Evolutionary conservation across 164 flowering plant species (phyloP).

Genomic region (Nymphaea thermarum): DNA sequence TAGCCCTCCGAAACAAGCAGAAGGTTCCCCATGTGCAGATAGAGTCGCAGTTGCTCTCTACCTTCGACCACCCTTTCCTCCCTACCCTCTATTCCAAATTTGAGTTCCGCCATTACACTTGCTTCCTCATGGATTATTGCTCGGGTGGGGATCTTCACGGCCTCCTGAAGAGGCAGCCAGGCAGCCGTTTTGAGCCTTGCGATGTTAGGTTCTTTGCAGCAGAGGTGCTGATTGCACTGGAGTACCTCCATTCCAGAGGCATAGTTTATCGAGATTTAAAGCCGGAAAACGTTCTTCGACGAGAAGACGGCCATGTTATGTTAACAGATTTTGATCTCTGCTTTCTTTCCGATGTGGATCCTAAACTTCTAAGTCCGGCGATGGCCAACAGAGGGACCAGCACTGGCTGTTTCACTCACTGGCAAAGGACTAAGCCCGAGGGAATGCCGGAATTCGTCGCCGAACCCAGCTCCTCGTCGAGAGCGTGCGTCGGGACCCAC

Average conservation of each 20-base stretch:
- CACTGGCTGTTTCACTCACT: neutral
- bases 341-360: constrained; percentile 51
- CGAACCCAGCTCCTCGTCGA: constrained; percentile 58
- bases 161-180: constrained; percentile 40
- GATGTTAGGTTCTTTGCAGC: constrained; percentile 38
- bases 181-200: constrained; percentile 25
- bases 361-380: constrained; percentile 7
- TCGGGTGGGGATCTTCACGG: constrained; percentile 69
- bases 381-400: neutral
- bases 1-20: constrained; percentile 25
- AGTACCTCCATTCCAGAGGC: constrained; percentile 85
- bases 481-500: constrained; percentile 80
- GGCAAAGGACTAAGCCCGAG: neutral
- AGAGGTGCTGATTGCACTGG: constrained; percentile 86
- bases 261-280: constrained; percentile 83
- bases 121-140: constrained; percentile 70
- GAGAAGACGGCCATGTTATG: constrained; percentile 94
- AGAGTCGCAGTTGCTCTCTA: constrained; percentile 35
- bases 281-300: constrained; percentile 78
- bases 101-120: constrained; percentile 60
- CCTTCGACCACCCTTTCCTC: constrained; percentile 78
- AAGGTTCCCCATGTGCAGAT: neutral
- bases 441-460: constrained; percentile 43
- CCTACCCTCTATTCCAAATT: constrained; percentile 75
- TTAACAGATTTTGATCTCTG: constrained; percentile 87